These are phyloP conservation scores for Leccinum fibrillosum DNA, from an alignment of 768 basidiomycete genomes.

Conservation along the genomic window DNA sequence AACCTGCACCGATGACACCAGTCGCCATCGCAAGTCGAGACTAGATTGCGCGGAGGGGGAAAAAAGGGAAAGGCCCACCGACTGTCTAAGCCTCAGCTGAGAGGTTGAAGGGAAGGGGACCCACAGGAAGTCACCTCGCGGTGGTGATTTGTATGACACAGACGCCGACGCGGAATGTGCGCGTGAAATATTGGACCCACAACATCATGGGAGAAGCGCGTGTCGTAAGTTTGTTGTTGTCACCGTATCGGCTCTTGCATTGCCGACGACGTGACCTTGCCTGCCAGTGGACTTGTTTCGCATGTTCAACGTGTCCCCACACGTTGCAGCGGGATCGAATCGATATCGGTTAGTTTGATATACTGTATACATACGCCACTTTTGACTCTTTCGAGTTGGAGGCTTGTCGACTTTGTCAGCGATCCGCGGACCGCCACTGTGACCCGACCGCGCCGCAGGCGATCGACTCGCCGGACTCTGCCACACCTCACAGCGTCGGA, in stretches of 20 bases:
- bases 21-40: constrained; percentile 14
- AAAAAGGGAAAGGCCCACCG: neutral
- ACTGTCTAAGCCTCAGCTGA: neutral
- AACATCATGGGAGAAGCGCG: neutral
- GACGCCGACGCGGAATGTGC: neutral
- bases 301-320: neutral
- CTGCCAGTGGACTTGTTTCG: neutral
- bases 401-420: neutral
- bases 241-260: neutral
- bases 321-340: neutral
- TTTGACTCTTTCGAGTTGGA: too few species aligned
- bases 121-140: neutral
- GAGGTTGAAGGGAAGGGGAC: neutral
- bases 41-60: neutral
- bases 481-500: neutral
- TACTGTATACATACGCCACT: too few species aligned
- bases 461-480: neutral
- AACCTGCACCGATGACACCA: constrained; percentile 9
- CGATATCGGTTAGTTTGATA: too few species aligned
- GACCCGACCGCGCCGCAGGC: too few species aligned
- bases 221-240: neutral
- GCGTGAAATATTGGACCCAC: neutral
- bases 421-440: too few species aligned
- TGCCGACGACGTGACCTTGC: neutral
- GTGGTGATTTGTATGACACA: neutral